Percentiles rank a stretch among this genome's conserved stretches.
Conservation (phyloP, 2,329 filamentous ascomycete species). For the Verticillium albo-atrum region DNA sequence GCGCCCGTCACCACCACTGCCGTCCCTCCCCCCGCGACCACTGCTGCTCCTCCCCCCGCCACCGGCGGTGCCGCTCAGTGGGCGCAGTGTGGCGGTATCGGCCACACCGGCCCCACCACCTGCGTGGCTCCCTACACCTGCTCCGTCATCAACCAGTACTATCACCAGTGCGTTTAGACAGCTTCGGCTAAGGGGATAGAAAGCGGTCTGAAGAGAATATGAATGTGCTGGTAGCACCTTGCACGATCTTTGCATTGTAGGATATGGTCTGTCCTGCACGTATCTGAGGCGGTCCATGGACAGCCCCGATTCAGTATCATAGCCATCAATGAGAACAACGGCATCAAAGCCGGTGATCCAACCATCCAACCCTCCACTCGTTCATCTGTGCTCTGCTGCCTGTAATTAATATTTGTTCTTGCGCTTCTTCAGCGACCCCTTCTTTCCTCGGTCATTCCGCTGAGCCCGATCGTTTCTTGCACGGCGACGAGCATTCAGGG, state of each 20-base stretch:
- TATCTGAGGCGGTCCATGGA: too few relatives aligned
- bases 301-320: too few relatives aligned
- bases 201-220: not conserved
- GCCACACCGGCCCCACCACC: constrained; percentile 27
- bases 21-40: not conserved
- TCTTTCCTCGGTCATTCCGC: not conserved
- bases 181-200: not conserved
- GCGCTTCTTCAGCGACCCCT: too few relatives aligned
- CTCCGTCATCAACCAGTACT: constrained; percentile 32
- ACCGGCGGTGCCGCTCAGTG: constrained; percentile 21
- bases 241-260: too few relatives aligned
- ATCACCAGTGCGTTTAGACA: constrained; percentile 34
- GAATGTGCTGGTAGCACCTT: too few relatives aligned
- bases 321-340: too few relatives aligned
- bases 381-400: too few relatives aligned
- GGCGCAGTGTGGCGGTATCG: constrained; percentile 32
- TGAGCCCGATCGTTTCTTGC: not conserved
- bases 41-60: constrained; percentile 3
- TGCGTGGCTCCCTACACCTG: constrained; percentile 31
- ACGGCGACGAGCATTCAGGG: not conserved
- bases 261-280: too few relatives aligned
- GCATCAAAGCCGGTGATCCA: too few relatives aligned
- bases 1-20: not conserved
- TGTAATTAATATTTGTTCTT: too few relatives aligned
- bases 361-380: too few relatives aligned